These are phyloP conservation scores for Sedum album DNA, from an alignment of 164 flowering plant species.

Conservation along the genomic window DNA sequence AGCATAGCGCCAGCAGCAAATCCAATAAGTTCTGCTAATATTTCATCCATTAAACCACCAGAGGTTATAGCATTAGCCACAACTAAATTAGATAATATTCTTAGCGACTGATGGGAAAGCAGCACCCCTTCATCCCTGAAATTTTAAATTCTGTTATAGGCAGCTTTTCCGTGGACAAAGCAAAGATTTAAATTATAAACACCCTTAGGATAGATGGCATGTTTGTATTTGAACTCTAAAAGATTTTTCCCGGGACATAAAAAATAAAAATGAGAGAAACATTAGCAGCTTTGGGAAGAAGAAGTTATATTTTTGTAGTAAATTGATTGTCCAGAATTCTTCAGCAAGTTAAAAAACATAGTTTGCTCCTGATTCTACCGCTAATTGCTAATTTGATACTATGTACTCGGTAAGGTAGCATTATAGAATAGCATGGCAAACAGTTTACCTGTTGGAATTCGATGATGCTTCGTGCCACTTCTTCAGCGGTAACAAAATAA, in stretches of 20 bases:
- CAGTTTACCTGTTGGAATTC: slow-evolving; percentile 42
- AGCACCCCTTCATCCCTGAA: slow-evolving; percentile 59
- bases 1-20: slow-evolving; percentile 29
- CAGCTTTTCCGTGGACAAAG: slow-evolving; percentile 6
- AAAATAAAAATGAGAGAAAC: too few relatives aligned
- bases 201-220: too few relatives aligned
- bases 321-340: neutral
- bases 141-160: slow-evolving; percentile 16
- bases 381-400: neutral
- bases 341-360: neutral
- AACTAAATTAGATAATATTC: slow-evolving; percentile 69
- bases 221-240: too few relatives aligned
- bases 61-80: slow-evolving; percentile 60
- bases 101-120: slow-evolving; percentile 53
- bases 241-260: too few relatives aligned
- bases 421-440: neutral
- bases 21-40: slow-evolving; percentile 47
- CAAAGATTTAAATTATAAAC: neutral
- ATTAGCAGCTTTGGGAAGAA: too few relatives aligned
- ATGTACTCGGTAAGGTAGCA: neutral
- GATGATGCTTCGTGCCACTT: slow-evolving; percentile 35
- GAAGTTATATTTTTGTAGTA: neutral
- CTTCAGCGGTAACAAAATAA: slow-evolving; percentile 59
- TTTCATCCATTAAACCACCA: slow-evolving; percentile 44
- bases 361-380: neutral